Percentiles rank a stretch among this genome's conserved stretches.
Evolutionary conservation across 1,284 basidiomycete species (phyloP).

Genomic region (Mrakiaceae sp.): DNA sequence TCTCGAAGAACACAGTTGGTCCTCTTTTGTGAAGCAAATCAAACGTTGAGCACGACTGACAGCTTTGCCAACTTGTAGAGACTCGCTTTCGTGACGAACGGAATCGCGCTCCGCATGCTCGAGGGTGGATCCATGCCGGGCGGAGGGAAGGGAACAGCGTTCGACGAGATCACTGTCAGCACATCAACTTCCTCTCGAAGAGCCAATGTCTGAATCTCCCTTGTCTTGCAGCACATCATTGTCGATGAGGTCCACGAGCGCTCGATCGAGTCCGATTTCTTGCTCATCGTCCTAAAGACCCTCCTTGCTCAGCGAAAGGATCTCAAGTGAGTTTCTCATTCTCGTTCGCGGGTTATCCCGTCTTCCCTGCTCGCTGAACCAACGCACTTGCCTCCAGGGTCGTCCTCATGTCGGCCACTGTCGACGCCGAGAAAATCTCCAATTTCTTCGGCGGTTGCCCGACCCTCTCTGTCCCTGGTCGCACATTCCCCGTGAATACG

Average conservation of each 20-base stretch:
- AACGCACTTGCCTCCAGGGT: constrained; percentile 44
- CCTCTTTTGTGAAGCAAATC: not conserved
- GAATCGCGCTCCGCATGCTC: constrained; percentile 93
- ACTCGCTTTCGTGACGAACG: constrained; percentile 80
- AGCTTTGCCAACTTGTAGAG: constrained; percentile 28
- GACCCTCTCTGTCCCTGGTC: constrained; percentile 76
- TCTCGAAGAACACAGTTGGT: constrained; percentile 56
- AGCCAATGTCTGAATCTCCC: not conserved
- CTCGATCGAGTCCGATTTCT: constrained; percentile 93
- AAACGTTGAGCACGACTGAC: not conserved
- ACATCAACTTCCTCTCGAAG: not conserved
- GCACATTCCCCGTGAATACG: constrained; percentile 91
- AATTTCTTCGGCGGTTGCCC: constrained; percentile 85
- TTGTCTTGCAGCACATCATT: constrained; percentile 54
- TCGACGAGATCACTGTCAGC: constrained; percentile 83
- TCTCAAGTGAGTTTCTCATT: constrained; percentile 50
- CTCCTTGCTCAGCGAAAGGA: constrained; percentile 66
- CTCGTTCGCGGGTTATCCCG: not conserved
- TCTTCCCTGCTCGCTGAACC: not conserved
- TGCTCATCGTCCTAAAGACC: constrained; percentile 90
- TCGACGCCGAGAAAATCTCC: constrained; percentile 92
- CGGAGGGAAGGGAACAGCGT: constrained; percentile 58
- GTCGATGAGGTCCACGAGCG: constrained; percentile 92
- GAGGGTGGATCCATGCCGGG: constrained; percentile 56
- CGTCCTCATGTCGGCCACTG: constrained; percentile 93